A percentile compares a stretch with the other conserved stretches of the same genome.
These are phyloP conservation scores for Bipolaris victoriae DNA, from an alignment of 2,329 filamentous ascomycete genomes.

Conservation along the genomic window DNA sequence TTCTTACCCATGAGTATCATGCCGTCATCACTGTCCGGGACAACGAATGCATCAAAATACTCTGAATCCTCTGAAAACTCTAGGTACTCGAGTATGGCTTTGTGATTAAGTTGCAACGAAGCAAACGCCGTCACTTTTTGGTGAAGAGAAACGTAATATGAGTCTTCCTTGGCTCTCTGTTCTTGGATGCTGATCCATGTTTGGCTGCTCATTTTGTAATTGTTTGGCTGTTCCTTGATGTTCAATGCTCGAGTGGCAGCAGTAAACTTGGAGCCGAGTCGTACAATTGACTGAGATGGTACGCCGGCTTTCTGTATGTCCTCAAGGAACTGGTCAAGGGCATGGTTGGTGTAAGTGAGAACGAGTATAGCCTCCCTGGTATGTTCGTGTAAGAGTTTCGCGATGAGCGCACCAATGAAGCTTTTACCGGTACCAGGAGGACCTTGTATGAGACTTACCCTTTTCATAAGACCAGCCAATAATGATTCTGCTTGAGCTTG, in stretches of 20 bases:
- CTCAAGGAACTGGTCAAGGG: constrained; percentile 59
- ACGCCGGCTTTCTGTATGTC: constrained; percentile 69
- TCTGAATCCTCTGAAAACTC: constrained; percentile 61
- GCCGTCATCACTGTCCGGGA: constrained; percentile 56
- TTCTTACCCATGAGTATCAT: constrained; percentile 56
- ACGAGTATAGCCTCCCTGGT: constrained; percentile 64
- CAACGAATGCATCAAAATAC: constrained; percentile 63
- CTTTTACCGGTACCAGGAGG: constrained; percentile 77
- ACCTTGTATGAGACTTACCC: constrained; percentile 70
- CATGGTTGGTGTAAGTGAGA: constrained; percentile 69
- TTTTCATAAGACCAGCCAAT: constrained; percentile 58
- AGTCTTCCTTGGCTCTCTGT: constrained; percentile 48
- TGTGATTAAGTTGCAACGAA: constrained; percentile 5
- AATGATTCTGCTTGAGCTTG: constrained; percentile 64
- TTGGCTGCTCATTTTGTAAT: constrained; percentile 39
- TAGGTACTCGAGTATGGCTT: constrained; percentile 53
- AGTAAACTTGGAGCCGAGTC: constrained; percentile 67
- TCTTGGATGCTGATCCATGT: constrained; percentile 54
- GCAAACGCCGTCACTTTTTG: constrained; percentile 21
- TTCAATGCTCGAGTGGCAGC: constrained; percentile 56
- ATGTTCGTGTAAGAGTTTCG: constrained; percentile 60
- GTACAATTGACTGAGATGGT: constrained; percentile 57
- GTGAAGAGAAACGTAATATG: constrained; percentile 32
- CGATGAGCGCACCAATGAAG: constrained; percentile 65
- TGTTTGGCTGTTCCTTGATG: constrained; percentile 52